Evolutionary conservation across 2,329 filamentous ascomycete genomes (phyloP).

Genomic region (Penicillium sp.): DNA sequence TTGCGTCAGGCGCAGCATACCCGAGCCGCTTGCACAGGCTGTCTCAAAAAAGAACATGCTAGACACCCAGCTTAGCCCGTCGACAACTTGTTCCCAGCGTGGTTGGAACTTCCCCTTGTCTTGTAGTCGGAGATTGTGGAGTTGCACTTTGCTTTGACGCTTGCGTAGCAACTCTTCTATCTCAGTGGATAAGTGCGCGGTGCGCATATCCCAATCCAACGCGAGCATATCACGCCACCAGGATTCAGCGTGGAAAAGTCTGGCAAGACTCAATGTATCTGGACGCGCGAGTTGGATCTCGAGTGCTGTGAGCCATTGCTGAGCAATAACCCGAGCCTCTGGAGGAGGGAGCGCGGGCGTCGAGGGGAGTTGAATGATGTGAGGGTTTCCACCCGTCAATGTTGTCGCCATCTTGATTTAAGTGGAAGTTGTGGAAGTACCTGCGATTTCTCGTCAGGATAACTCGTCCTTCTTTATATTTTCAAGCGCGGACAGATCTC

Average conservation of each 20-base stretch:
- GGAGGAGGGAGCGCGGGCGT: conserved; percentile 20
- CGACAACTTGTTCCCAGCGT: conserved; percentile 25
- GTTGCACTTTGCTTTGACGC: conserved; percentile 24
- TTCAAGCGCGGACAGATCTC: not conserved
- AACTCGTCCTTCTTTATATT: not conserved
- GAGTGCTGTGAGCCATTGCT: conserved; percentile 34
- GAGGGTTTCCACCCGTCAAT: conserved; percentile 24
- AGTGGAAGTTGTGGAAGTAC: not conserved
- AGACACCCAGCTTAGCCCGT: conserved; percentile 34
- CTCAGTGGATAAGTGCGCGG: conserved; percentile 29
- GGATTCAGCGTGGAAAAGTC: conserved; percentile 38
- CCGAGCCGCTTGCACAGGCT: conserved; percentile 34
- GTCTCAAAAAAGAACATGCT: conserved; percentile 44
- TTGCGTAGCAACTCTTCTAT: conserved; percentile 33
- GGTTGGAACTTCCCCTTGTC: conserved; percentile 34
- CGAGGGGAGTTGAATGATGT: conserved; percentile 32
- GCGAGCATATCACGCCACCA: conserved; percentile 44
- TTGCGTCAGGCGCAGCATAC: conserved; percentile 32
- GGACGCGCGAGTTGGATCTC: conserved; percentile 22
- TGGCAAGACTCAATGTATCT: conserved; percentile 15
- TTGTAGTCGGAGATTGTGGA: conserved; percentile 33
- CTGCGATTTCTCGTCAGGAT: conserved; percentile 1
- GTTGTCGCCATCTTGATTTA: conserved; percentile 18
- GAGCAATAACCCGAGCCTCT: conserved; percentile 28
- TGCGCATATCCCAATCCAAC: conserved; percentile 41